Evolutionary conservation across 1,139 yeast species (phyloP).

Genomic region (Pichia sp.): DNA sequence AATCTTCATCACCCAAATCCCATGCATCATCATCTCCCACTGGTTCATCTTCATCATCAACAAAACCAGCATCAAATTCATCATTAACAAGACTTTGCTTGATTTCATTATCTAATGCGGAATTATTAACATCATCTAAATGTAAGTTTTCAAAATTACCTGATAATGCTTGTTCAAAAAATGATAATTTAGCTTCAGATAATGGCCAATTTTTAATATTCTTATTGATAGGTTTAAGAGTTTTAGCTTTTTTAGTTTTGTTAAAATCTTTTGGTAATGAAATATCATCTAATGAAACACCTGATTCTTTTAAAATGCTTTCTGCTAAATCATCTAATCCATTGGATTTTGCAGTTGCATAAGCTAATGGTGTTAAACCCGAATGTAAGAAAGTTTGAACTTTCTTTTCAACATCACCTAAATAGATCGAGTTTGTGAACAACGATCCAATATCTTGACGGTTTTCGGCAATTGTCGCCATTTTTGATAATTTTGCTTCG

Average conservation of each 20-base stretch:
- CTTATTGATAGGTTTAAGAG: conserved; percentile 46
- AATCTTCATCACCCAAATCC: conserved; percentile 54
- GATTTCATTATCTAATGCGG: neutral
- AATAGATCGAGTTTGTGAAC: conserved; percentile 76
- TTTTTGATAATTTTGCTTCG: conserved; percentile 60
- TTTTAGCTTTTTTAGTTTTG: conserved; percentile 28
- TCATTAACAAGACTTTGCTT: conserved; percentile 6
- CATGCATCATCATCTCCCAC: conserved; percentile 52
- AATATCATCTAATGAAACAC: conserved; percentile 55
- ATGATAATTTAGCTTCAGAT: conserved; percentile 62
- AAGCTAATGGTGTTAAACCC: conserved; percentile 86
- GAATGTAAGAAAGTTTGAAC: conserved; percentile 67
- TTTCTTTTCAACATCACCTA: conserved; percentile 70
- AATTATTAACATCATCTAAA: conserved; percentile 37
- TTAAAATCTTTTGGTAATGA: conserved; percentile 51
- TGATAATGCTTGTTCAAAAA: conserved; percentile 76
- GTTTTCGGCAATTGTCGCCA: conserved; percentile 86
- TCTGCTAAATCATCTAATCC: conserved; percentile 74
- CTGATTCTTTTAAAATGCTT: conserved; percentile 63
- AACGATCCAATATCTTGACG: conserved; percentile 78
- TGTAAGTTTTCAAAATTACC: conserved; percentile 69
- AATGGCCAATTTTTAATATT: conserved; percentile 65
- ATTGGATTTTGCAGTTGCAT: conserved; percentile 83
- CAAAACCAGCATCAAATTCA: conserved; percentile 34
- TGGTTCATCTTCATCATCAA: conserved; percentile 35